Evolutionary conservation across 495 filamentous ascomycete genomes (phyloP).

Genomic region (Rhizodiscina lignyota): DNA sequence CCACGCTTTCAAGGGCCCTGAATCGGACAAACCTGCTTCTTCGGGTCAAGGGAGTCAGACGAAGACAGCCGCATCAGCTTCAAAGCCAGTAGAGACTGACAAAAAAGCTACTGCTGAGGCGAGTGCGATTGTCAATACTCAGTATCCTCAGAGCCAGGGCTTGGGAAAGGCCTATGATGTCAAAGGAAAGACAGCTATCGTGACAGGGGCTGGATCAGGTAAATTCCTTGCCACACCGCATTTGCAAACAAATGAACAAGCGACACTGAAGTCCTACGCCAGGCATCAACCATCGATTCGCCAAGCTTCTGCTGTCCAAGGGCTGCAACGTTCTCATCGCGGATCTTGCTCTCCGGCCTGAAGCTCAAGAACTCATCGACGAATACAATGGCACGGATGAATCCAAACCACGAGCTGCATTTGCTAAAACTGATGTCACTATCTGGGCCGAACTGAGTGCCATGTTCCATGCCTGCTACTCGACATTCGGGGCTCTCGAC

Average conservation of each 20-base stretch:
- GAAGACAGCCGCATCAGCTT: too few relatives aligned
- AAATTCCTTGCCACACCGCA: too few relatives aligned
- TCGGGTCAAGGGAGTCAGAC: too few relatives aligned
- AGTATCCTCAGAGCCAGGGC: too few relatives aligned
- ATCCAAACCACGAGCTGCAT: slow-evolving; percentile 31
- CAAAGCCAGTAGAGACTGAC: too few relatives aligned
- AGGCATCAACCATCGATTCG: slow-evolving; percentile 47
- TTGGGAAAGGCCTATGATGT: too few relatives aligned
- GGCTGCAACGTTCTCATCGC: slow-evolving; percentile 51
- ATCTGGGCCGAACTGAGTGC: slow-evolving; percentile 40
- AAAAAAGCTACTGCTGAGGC: too few relatives aligned
- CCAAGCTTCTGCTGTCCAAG: slow-evolving; percentile 35
- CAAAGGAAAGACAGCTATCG: slow-evolving; percentile 45
- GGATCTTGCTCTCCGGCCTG: slow-evolving; percentile 45
- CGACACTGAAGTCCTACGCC: background rate
- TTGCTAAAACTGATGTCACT: slow-evolving; percentile 45
- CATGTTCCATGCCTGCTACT: slow-evolving; percentile 37
- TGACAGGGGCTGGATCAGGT: slow-evolving; percentile 59
- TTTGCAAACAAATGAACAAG: slow-evolving; percentile 14
- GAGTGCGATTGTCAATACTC: too few relatives aligned
- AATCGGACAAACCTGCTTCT: too few relatives aligned
- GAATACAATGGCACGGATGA: slow-evolving; percentile 23
- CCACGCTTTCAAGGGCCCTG: too few relatives aligned
- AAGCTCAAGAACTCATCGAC: slow-evolving; percentile 40
- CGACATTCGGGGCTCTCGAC: slow-evolving; percentile 41